A percentile compares a stretch with the other conserved stretches of the same genome.
phyloP scores from a whole-genome alignment of 805 yeast genomes.

The Torulaspora delbrueckii region DNA sequence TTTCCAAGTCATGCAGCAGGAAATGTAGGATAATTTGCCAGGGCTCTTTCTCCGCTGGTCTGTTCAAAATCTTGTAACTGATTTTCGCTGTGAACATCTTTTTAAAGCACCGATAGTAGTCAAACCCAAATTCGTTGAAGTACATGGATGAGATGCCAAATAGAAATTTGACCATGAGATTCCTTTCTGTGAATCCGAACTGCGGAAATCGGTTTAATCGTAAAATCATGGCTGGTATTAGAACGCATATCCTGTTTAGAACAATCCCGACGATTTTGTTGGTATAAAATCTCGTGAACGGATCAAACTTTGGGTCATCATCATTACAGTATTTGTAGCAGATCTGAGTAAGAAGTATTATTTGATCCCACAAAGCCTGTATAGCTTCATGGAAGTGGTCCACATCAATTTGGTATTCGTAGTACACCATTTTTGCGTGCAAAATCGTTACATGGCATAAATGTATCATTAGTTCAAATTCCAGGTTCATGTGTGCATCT shows the following conservation, averaged over 20 bases:
- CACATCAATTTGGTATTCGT: constrained; percentile 17
- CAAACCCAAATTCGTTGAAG: constrained; percentile 31
- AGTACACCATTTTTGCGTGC: constrained; percentile 24
- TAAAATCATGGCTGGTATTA: constrained; percentile 28
- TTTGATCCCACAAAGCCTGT: constrained; percentile 23
- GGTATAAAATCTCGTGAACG: constrained; percentile 24
- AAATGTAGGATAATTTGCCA: constrained; percentile 29
- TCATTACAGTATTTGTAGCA: constrained; percentile 22
- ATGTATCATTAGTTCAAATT: constrained; percentile 22
- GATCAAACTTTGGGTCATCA: constrained; percentile 10
- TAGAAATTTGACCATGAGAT: constrained; percentile 19
- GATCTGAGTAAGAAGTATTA: constrained; percentile 17
- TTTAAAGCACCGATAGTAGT: constrained; percentile 29
- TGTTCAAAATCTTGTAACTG: constrained; percentile 24
- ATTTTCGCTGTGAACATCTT: constrained; percentile 31
- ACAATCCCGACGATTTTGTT: constrained; percentile 31
- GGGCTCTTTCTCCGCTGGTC: constrained; percentile 23
- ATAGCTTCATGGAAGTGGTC: constrained; percentile 14
- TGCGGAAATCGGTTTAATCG: constrained; percentile 20
- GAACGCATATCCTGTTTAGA: constrained; percentile 22
- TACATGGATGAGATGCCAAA: constrained; percentile 26
- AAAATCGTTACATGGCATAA: constrained; percentile 20
- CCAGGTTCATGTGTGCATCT: constrained; percentile 14
- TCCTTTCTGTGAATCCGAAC: constrained; percentile 10
- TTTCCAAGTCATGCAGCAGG: constrained; percentile 18